A percentile compares a stretch with the other conserved stretches of the same genome.
phyloP scores from a whole-genome alignment of 2,329 filamentous ascomycete species.

The Colletotrichum aenigma region DNA sequence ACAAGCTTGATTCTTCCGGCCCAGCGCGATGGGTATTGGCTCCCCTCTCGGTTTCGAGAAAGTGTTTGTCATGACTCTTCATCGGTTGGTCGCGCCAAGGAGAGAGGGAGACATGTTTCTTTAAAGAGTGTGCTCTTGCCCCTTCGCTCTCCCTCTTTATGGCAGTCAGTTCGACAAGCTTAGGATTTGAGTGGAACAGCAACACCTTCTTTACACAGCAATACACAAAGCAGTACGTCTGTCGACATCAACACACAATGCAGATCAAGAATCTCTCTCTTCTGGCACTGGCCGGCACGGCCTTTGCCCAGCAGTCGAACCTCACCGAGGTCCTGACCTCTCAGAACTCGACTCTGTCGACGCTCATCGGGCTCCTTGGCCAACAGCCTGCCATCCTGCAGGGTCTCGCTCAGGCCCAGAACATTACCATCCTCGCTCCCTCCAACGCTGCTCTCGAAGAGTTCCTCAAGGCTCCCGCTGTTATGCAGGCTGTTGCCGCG shows the following conservation, averaged over 20 bases:
- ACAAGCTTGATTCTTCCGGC: background rate
- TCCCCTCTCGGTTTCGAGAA: background rate
- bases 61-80: background rate
- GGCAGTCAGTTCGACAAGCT: background rate
- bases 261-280: conserved; percentile 15
- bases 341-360: conserved; percentile 30
- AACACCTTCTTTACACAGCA: background rate
- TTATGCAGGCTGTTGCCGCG: conserved; percentile 18
- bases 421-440: conserved; percentile 63
- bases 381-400: conserved; percentile 20
- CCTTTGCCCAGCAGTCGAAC: conserved; percentile 22
- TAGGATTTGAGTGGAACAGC: background rate
- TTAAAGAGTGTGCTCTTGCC: conserved; percentile 5
- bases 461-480: conserved; percentile 33
- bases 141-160: background rate
- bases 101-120: background rate
- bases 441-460: conserved; percentile 51
- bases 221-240: background rate
- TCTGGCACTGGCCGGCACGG: conserved; percentile 24
- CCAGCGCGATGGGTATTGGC: background rate
- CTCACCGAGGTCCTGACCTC: conserved; percentile 27
- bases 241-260: background rate
- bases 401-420: conserved; percentile 25
- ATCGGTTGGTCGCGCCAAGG: background rate
- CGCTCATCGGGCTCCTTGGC: conserved; percentile 24